Evolutionary conservation across 495 filamentous ascomycete species (phyloP).

Genomic region (Penicillium angulare): DNA sequence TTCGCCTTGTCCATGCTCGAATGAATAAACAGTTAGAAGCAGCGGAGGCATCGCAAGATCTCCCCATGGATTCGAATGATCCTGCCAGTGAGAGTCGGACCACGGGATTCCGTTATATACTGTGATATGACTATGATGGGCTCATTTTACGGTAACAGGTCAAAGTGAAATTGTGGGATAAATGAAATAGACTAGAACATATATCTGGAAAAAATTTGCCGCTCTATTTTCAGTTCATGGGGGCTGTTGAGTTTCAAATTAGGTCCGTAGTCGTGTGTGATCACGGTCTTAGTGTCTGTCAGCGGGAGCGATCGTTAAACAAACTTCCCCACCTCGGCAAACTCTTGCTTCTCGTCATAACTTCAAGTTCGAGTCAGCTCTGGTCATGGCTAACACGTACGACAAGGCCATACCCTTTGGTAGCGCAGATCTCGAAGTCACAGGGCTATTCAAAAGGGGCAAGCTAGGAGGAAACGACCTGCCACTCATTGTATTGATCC

Average conservation of each 20-base stretch:
- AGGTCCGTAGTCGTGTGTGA: too few species aligned
- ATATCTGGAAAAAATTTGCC: too few species aligned
- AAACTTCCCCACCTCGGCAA: background rate
- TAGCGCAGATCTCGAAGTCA: background rate
- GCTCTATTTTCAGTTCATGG: too few species aligned
- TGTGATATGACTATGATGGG: slow-evolving; percentile 8
- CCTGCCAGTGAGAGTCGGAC: slow-evolving; percentile 39
- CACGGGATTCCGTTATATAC: slow-evolving; percentile 59
- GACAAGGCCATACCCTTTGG: background rate
- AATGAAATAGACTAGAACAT: too few species aligned
- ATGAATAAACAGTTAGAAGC: slow-evolving; percentile 61
- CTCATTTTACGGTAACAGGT: background rate
- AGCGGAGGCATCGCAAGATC: slow-evolving; percentile 33
- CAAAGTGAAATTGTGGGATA: too few species aligned
- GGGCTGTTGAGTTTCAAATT: too few species aligned
- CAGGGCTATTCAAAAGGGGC: background rate
- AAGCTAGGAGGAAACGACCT: background rate
- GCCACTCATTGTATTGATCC: slow-evolving; percentile 12
- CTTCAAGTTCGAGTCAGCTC: background rate
- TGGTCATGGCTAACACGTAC: background rate
- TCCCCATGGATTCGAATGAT: slow-evolving; percentile 23
- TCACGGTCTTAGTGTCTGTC: too few species aligned
- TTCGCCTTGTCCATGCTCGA: slow-evolving; percentile 48
- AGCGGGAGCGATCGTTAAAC: too few species aligned
- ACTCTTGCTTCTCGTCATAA: background rate